A percentile compares a stretch with the other conserved stretches of the same genome.
phyloP scores from a whole-genome alignment of 768 basidiomycete species.

The Lactarius deliciosus region DNA sequence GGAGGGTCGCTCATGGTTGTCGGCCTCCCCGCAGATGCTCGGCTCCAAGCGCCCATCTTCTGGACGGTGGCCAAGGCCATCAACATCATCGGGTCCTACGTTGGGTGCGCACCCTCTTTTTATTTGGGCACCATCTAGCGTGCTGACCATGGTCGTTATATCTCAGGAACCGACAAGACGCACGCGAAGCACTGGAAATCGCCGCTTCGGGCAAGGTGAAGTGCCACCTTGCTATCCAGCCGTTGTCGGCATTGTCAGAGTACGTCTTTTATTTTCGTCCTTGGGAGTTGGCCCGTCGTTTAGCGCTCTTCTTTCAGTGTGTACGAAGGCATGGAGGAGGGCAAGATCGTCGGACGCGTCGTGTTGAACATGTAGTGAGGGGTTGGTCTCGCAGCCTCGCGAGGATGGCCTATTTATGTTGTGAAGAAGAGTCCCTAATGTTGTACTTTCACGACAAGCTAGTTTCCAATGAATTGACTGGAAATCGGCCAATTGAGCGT shows the following conservation, averaged over 20 bases:
- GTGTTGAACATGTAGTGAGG: slow-evolving; percentile 19
- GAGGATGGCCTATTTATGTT: neutral
- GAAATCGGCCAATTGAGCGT: neutral
- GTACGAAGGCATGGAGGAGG: slow-evolving; percentile 42
- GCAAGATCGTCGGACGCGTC: slow-evolving; percentile 30
- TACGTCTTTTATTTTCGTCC: slow-evolving; percentile 37
- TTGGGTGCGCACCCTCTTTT: slow-evolving; percentile 33
- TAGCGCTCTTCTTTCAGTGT: slow-evolving; percentile 33
- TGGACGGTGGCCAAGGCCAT: slow-evolving; percentile 68
- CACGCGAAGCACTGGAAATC: slow-evolving; percentile 75
- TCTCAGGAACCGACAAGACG: slow-evolving; percentile 78
- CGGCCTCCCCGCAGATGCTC: slow-evolving; percentile 62
- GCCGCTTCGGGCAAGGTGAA: slow-evolving; percentile 71
- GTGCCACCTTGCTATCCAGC: slow-evolving; percentile 49
- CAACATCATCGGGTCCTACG: slow-evolving; percentile 49
- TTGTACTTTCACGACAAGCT: neutral
- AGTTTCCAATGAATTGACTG: neutral
- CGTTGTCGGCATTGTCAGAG: slow-evolving; percentile 52
- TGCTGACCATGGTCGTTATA: neutral
- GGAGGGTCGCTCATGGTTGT: slow-evolving; percentile 77
- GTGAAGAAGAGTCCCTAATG: neutral
- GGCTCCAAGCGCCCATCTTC: slow-evolving; percentile 62
- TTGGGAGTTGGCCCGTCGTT: neutral
- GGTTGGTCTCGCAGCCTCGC: neutral
- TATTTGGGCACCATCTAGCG: neutral